Evolutionary conservation across 768 basidiomycete genomes (phyloP), one percentile per base, ranked within the genome.

Genomic region (Pleurotus tuoliensis): DNA sequence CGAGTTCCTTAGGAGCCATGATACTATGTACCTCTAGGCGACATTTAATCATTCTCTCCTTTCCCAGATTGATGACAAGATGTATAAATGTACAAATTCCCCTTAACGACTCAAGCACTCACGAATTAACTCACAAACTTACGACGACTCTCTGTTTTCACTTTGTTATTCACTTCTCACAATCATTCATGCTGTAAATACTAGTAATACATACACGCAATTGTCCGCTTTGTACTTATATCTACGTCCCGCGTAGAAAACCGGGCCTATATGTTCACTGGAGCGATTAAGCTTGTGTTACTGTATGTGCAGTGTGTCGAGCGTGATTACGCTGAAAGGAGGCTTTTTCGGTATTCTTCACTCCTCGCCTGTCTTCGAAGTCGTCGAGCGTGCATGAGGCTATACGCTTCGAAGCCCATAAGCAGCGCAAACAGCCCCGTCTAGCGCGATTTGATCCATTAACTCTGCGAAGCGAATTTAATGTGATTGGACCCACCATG

Each of bases 401-500:
- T 34, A 9, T 34, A 34, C 3, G 9, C 30, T 34, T 34, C 30
- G 8, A 34, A 34, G 3, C 30, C 9, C 30, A 34, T 34, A 8
- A 34, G 30, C 30, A 34, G 30, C 30, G 30, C 30, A 11, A 34
- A 34, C 30, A 34, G 9, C 30, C 30, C 30, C 30, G 30, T 34
- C 30, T 34, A 4, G 30, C 30, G 30, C 30, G 30, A 34, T 34
- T 34, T 34, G 30, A 34, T 34, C 30, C 30, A 34, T 34, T 34
- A 34, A 11, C 30, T 34, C 30, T 11, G 3, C 30, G 9, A 8
- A 34, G 11, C 11, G 8, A 11, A 34, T 9, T 11, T 11, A 1
- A 11, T 34, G 3, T 11, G 7, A 11, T 34, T 41, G 15, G 30
- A 58, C 61, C 52, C 51, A 67, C 69, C 63, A 68, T 66, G 44